Base-by-base conservation (phyloP, 1,284 basidiomycete species). In the Albatrellus sp. region DNA sequence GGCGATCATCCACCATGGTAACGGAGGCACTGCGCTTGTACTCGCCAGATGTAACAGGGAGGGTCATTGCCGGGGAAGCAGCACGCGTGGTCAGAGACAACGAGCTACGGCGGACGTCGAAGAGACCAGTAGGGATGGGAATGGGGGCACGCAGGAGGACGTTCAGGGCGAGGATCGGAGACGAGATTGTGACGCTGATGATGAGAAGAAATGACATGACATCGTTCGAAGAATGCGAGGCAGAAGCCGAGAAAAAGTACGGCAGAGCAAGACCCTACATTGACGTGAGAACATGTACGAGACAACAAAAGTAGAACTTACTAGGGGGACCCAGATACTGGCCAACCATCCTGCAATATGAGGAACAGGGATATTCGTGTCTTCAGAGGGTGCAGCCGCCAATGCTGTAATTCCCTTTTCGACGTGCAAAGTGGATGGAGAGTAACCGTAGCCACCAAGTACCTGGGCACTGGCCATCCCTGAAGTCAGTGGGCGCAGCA, bases 1-100 rank as follows among this genome's bases (percentile, higher is more conserved):
- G 75, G 38, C 77, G 70, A 28, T 72, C 74, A 55, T 83, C 78
- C 16, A 84, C 72, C 31, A 81, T 72, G 9, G 78, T 82, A 43
- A 75, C 64, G 48, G 72, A 78, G 16, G 68, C 68, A 51, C 77
- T 79, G 44, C 72, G 72, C 56, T 79, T 82, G 58, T 75, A 77
- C 45, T 75, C 70, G 48, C 70, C 64, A 14, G 70, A 70, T 56
- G 65, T 69, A 31, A 65, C 65, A 40, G 64, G 64, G 14, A 61
- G 60, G 13, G 64, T 66, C 45, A 63, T 59, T 7, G 57, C 53
- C 11, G 66, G 66, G 28, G 72, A 66, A 35, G 70, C 62, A 12
- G 64, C 62, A 42, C 68, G 67, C 40, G 60, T 53, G 42, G 67
- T 57, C 16, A 64, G 61, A 0, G 65, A 59, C n/a, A 71, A 66